These are phyloP conservation scores for Fusarium haematococcum DNA, from an alignment of 2,329 filamentous ascomycete genomes.

Conservation along the genomic window DNA sequence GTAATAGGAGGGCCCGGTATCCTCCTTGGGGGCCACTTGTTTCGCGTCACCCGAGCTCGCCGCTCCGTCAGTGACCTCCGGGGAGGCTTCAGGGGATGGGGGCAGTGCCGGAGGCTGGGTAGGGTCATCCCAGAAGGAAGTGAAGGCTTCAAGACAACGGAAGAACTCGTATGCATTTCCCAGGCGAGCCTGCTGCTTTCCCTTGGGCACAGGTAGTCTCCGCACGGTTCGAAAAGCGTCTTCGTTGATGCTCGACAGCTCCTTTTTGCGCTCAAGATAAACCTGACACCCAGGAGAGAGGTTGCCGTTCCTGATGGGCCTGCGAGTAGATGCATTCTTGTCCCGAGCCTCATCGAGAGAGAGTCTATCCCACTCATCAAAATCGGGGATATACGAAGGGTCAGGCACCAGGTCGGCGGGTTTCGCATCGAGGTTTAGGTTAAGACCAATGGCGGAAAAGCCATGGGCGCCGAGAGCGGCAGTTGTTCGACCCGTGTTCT, in stretches of 20 bases:
- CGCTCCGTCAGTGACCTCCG: constrained; percentile 31
- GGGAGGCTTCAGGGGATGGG: constrained; percentile 48
- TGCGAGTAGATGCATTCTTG: constrained; percentile 61
- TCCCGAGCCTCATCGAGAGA: constrained; percentile 62
- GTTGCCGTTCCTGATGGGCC: constrained; percentile 63
- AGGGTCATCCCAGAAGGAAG: constrained; percentile 72
- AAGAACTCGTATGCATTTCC: constrained; percentile 76
- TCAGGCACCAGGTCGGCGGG: constrained; percentile 66
- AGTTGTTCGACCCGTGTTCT: constrained; percentile 64
- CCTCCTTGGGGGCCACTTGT: constrained; percentile 22
- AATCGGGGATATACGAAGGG: constrained; percentile 63
- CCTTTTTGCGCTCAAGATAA: constrained; percentile 69
- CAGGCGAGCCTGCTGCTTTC: constrained; percentile 65
- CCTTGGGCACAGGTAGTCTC: constrained; percentile 65
- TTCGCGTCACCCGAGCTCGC: constrained; percentile 19
- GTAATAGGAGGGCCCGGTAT: constrained; percentile 20
- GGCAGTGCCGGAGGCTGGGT: constrained; percentile 52
- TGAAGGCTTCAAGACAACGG: constrained; percentile 70
- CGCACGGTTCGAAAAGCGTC: constrained; percentile 72
- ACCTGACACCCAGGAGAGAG: constrained; percentile 67
- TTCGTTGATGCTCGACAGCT: constrained; percentile 68
- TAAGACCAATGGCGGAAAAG: constrained; percentile 68
- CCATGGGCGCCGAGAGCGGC: constrained; percentile 55
- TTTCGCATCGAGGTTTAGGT: constrained; percentile 64
- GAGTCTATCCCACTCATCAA: constrained; percentile 63